Conservation (phyloP, 257 asterid genomes). For the Solanum verrucosum region DNA sequence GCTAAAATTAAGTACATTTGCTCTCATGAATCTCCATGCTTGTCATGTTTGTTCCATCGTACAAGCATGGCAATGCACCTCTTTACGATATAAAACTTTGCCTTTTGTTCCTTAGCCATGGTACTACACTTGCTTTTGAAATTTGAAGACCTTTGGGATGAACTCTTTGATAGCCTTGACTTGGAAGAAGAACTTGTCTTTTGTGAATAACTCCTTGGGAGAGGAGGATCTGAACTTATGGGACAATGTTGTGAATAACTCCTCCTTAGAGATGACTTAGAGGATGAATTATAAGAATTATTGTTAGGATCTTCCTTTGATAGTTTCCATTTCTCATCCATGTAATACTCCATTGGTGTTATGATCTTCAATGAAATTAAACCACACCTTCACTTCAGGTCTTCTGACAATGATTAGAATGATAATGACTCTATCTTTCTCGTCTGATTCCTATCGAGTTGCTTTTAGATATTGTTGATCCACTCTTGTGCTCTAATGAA, state of each 20-base stretch:
- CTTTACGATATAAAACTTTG: not conserved
- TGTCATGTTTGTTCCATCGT: slow-evolving; percentile 4
- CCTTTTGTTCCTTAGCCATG: slow-evolving; percentile 1
- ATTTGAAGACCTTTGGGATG: not conserved
- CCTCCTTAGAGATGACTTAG: slow-evolving; percentile 1
- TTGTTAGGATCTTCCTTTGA: slow-evolving; percentile 4
- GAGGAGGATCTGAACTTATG: not conserved
- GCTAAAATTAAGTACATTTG: not conserved
- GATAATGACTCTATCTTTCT: not conserved
- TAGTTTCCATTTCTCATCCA: slow-evolving; percentile 9
- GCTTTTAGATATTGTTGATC: not conserved
- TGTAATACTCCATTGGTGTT: not conserved
- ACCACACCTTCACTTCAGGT: not conserved
- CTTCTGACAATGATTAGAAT: not conserved
- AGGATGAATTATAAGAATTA: not conserved
- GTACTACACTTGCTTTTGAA: not conserved
- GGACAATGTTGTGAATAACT: slow-evolving; percentile 4
- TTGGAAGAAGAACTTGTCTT: not conserved
- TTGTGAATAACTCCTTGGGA: slow-evolving; percentile 1
- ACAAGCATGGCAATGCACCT: not conserved
- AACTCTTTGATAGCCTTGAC: not conserved
- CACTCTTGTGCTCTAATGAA: not conserved
- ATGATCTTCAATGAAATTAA: not conserved
- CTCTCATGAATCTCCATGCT: not conserved
- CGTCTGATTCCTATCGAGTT: not conserved